phyloP scores from a whole-genome alignment of 1,139 yeast genomes.

The Pichia sp. region DNA sequence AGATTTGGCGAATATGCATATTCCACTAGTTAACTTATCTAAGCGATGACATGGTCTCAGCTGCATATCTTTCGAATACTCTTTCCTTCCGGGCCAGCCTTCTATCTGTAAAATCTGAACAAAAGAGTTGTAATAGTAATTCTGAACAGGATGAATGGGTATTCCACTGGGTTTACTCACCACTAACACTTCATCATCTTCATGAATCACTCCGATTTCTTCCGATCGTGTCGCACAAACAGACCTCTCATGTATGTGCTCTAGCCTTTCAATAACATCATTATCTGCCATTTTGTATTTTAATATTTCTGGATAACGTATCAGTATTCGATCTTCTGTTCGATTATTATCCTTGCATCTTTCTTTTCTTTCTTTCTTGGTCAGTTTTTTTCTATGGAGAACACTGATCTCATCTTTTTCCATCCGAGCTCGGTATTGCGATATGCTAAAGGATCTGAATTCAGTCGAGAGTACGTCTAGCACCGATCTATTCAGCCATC shows the following conservation, averaged over 20 bases:
- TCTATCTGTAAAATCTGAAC: slow-evolving; percentile 53
- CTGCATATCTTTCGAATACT: slow-evolving; percentile 13
- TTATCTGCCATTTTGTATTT: slow-evolving; percentile 37
- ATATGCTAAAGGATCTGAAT: slow-evolving; percentile 30
- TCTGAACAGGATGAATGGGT: slow-evolving; percentile 78
- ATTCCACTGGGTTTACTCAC: slow-evolving; percentile 72
- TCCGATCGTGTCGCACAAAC: slow-evolving; percentile 20
- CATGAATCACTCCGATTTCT: slow-evolving; percentile 40
- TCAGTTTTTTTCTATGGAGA: slow-evolving; percentile 8
- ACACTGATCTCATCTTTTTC: slow-evolving; percentile 19
- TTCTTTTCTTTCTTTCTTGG: slow-evolving; percentile 15
- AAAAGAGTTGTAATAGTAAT: slow-evolving; percentile 55
- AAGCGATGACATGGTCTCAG: slow-evolving; percentile 64
- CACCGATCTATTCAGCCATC: slow-evolving; percentile 47
- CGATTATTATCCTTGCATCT: slow-evolving; percentile 10
- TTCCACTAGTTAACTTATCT: slow-evolving; percentile 73
- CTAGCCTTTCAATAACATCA: slow-evolving; percentile 44
- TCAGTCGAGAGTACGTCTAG: slow-evolving; percentile 42
- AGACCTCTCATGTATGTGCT: slow-evolving; percentile 64
- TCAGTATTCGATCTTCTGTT: neutral
- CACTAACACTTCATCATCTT: slow-evolving; percentile 50
- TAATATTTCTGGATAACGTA: slow-evolving; percentile 14
- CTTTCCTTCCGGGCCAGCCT: slow-evolving; percentile 13
- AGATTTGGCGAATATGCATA: slow-evolving; percentile 55
- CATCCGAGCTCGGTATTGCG: slow-evolving; percentile 24